Base-by-base conservation (phyloP, 2,329 filamentous ascomycete genomes). In the Talaromyces sp. region DNA sequence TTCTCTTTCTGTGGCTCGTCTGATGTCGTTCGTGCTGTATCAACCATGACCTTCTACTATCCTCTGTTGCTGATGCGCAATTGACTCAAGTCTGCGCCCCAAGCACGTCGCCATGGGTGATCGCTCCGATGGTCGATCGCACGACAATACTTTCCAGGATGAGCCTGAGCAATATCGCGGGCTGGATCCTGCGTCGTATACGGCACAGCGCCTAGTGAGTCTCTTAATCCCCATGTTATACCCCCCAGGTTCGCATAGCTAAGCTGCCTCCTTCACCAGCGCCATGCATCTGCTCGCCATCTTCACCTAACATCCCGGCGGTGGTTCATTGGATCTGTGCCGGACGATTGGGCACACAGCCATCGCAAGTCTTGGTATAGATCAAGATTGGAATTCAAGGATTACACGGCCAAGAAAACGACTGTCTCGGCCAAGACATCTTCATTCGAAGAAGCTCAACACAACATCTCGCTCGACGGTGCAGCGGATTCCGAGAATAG, bases 261-360 rank as follows among this genome's bases (percentile, higher is more conserved):
- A 31, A 62, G 27, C 51, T 60, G 26, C 49, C 50, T 14, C 11
- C 11, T 29, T 50, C 13, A 32, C 64, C 68, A 81, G 83, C 81
- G 84, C 75, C 83, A 88, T 78, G 82, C 84, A 55, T 84, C 82
- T 50, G 79, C 84, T 26, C 80, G 84, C 62, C 86, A 88, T 68
- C 73, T 88, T 46, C 81, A 87, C 72, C 75, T 85, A 65, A 88
- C 86, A 7, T 84, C 80, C 56, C 79, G 82, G 58, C 82, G 86
- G 58, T 83, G 82, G 73, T 88, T 88, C 73, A 85, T 88, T 61
- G 86, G 86, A 0, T 86, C 86, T 38, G 84, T 88, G 38, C 86
- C 86, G 51, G 82, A 85, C 66, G 84, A 83, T 60, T 88, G 86
- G 86, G 77, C 87, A 58, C 84, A 83, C 66, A 83, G 81, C 62